A percentile compares a stretch with the other conserved stretches of the same genome.
These are phyloP conservation scores for Lipomyces lipofer DNA, from an alignment of 805 yeast genomes.

Conservation along the genomic window DNA sequence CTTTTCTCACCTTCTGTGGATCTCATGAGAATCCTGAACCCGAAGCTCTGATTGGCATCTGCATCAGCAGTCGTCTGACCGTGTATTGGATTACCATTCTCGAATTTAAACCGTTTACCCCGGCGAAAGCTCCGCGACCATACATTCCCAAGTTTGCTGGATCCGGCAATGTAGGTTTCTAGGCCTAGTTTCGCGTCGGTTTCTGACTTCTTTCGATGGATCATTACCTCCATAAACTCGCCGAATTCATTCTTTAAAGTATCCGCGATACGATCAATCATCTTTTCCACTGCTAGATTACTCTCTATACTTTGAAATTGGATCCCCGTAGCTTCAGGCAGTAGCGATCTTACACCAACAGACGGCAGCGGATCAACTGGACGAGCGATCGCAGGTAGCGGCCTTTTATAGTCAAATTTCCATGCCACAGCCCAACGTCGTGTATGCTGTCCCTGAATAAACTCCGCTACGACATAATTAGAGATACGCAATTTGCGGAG, in stretches of 20 bases:
- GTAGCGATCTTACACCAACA: background rate
- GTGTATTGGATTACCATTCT: too few relatives aligned
- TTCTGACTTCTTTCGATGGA: background rate
- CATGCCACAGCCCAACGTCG: constrained; percentile 33
- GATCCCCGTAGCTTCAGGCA: background rate
- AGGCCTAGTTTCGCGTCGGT: background rate
- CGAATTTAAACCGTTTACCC: constrained; percentile 8
- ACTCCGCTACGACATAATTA: constrained; percentile 29
- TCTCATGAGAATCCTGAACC: constrained; percentile 9
- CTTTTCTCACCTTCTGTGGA: background rate
- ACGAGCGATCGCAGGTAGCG: constrained; percentile 9
- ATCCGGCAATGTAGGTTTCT: constrained; percentile 5
- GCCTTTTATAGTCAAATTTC: constrained; percentile 16
- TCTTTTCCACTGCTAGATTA: background rate
- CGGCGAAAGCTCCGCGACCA: constrained; percentile 30
- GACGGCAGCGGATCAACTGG: constrained; percentile 5
- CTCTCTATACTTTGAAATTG: background rate
- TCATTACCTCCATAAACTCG: constrained; percentile 7
- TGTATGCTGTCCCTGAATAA: constrained; percentile 26
- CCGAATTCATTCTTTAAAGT: constrained; percentile 5
- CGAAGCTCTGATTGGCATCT: too few relatives aligned
- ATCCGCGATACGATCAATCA: too few relatives aligned
- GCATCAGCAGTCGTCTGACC: too few relatives aligned
- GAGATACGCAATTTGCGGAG: constrained; percentile 9
- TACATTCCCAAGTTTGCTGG: constrained; percentile 17